Conservation (phyloP, 2,329 filamentous ascomycete species). For the Colletotrichum sp. region DNA sequence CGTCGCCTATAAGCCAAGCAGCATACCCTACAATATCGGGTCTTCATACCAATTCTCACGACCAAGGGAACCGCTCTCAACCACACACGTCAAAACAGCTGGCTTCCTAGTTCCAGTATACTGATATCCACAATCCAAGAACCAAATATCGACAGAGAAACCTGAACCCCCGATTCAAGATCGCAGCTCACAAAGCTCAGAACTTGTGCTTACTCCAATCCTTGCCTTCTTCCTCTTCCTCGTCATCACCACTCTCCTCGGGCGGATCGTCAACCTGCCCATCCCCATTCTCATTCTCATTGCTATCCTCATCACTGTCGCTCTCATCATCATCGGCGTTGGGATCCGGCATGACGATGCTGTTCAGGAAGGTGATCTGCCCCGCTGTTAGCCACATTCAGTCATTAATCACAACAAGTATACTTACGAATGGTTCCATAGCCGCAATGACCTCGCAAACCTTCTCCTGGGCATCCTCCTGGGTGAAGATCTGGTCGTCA, state of each 20-base stretch:
- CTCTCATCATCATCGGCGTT: slow-evolving; percentile 45
- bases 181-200: not conserved
- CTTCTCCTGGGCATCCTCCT: slow-evolving; percentile 66
- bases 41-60: not conserved
- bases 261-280: not conserved
- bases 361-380: slow-evolving; percentile 75
- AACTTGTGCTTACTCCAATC: slow-evolving; percentile 20
- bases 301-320: slow-evolving; percentile 34
- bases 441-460: slow-evolving; percentile 68
- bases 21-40: not conserved
- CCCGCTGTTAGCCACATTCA: not conserved
- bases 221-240: slow-evolving; percentile 1
- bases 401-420: not conserved
- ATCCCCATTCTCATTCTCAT: not conserved
- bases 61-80: not conserved
- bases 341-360: slow-evolving; percentile 75
- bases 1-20: not conserved
- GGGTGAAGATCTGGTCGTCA: slow-evolving; percentile 67
- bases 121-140: not conserved
- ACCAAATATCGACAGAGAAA: not conserved
- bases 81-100: not conserved
- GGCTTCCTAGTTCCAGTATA: not conserved
- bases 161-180: not conserved
- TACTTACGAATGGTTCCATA: slow-evolving; percentile 82
- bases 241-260: slow-evolving; percentile 21